These are phyloP conservation scores for Metschnikowia gruessii DNA, from an alignment of 805 yeast species.

Conservation along the genomic window DNA sequence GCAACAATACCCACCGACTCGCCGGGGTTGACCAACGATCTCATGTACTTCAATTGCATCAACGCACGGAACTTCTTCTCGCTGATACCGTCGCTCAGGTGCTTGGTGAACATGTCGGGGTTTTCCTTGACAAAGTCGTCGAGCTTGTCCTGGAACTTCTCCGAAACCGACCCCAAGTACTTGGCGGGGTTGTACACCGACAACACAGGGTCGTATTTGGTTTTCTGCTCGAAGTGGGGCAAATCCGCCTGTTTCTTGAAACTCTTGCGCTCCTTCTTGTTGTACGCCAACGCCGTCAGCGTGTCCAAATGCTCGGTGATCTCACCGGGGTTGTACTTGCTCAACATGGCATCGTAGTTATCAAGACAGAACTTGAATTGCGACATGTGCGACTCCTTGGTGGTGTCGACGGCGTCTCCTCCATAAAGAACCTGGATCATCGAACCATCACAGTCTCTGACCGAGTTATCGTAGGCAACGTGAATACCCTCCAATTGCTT, in stretches of 20 bases:
- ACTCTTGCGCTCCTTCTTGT: conserved; percentile 77
- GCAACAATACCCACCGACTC: conserved; percentile 99
- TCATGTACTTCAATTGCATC: conserved; percentile 98
- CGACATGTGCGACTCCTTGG: conserved; percentile 90
- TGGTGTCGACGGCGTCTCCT: conserved; percentile 94
- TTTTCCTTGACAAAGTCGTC: conserved; percentile 64
- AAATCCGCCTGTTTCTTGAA: conserved; percentile 58
- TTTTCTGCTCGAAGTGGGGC: conserved; percentile 60
- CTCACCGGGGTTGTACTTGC: conserved; percentile 82
- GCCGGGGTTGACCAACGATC: conserved; percentile 92
- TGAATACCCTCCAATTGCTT: conserved; percentile 98
- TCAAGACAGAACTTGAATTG: conserved; percentile 92
- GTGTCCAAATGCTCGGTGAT: conserved; percentile 73
- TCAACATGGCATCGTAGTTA: conserved; percentile 81
- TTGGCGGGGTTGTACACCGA: conserved; percentile 85
- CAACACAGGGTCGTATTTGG: conserved; percentile 83
- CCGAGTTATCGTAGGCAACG: conserved; percentile 89
- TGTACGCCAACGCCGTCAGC: conserved; percentile 73
- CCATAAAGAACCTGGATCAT: conserved; percentile 94
- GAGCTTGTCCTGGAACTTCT: conserved; percentile 76
- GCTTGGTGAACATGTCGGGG: conserved; percentile 51
- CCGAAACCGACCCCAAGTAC: conserved; percentile 90
- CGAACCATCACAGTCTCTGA: conserved; percentile 93
- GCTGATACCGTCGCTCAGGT: conserved; percentile 52
- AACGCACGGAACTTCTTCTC: conserved; percentile 88